Percentiles rank a stretch among this genome's conserved stretches.
phyloP scores from a whole-genome alignment of 495 filamentous ascomycete genomes.

The Cetradonia linearis region DNA sequence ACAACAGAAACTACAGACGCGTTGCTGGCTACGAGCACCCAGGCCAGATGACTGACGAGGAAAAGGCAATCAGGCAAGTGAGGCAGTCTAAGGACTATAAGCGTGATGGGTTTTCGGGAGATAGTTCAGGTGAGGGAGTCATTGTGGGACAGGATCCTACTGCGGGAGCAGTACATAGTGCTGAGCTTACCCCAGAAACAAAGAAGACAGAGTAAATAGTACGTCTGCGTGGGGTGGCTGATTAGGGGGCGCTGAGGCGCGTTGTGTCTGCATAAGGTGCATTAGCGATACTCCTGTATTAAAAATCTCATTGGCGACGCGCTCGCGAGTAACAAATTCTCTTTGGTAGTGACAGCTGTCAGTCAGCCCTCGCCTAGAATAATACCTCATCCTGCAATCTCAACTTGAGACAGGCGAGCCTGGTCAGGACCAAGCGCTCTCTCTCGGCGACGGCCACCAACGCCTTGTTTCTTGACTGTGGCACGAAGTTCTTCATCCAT shows the following conservation, averaged over 20 bases:
- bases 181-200: not conserved
- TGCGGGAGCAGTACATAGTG: not conserved
- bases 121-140: not conserved
- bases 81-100: conserved; percentile 1
- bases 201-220: conserved; percentile 8
- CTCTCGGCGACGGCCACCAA: not conserved
- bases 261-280: not conserved
- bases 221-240: not conserved
- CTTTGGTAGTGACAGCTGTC: not conserved
- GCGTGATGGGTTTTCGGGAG: not conserved
- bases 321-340: not conserved
- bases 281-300: conserved; percentile 6
- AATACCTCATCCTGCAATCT: not conserved
- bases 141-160: conserved; percentile 13
- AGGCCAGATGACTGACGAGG: conserved; percentile 8
- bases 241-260: not conserved
- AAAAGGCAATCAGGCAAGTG: conserved; percentile 10
- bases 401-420: not conserved
- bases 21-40: conserved; percentile 14
- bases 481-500: not conserved
- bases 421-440: too few species aligned
- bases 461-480: not conserved
- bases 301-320: not conserved
- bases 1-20: conserved; percentile 11
- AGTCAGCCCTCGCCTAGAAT: not conserved